Percentiles rank a stretch among this genome's conserved stretches.
phyloP scores from a whole-genome alignment of 163 green algal species.

The Coccomyxa subellipsoidea region DNA sequence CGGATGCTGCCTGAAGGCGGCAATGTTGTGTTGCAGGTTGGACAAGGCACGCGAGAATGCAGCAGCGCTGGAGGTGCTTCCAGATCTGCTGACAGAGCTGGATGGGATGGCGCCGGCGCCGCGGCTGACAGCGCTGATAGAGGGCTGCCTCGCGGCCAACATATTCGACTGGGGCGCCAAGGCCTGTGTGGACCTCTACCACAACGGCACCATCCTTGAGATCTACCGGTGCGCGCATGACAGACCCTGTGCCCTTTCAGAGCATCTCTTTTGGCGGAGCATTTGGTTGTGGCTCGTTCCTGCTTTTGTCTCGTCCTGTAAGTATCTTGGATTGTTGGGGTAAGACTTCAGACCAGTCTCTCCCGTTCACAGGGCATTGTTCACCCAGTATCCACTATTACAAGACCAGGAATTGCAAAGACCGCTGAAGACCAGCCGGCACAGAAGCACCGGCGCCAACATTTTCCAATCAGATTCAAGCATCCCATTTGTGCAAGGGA shows the following conservation, averaged over 20 bases:
- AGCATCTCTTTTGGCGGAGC: not conserved
- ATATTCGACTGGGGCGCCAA: constrained; percentile 98
- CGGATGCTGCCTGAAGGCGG: not conserved
- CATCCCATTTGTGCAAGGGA: too few species aligned
- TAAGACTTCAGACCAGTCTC: too few species aligned
- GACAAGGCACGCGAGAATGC: constrained; percentile 89
- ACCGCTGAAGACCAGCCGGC: too few species aligned
- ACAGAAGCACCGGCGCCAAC: too few species aligned
- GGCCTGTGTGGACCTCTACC: constrained; percentile 78
- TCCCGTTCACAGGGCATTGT: too few species aligned
- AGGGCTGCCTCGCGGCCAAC: constrained; percentile 86
- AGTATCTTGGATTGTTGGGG: too few species aligned
- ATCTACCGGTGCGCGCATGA: constrained; percentile 73
- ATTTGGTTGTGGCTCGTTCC: too few species aligned
- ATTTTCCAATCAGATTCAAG: too few species aligned
- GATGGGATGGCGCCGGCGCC: constrained; percentile 60
- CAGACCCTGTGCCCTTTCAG: not conserved
- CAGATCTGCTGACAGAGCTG: constrained; percentile 88
- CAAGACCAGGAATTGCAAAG: too few species aligned
- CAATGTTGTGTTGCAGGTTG: constrained; percentile 32
- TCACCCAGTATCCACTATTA: too few species aligned
- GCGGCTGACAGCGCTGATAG: constrained; percentile 57
- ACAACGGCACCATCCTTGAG: constrained; percentile 90
- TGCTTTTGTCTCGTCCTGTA: too few species aligned
- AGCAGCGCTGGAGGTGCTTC: constrained; percentile 85